Percentiles rank a stretch among this genome's conserved stretches.
Conservation (phyloP, 257 asterid genomes). For the Agastache rugosa region DNA sequence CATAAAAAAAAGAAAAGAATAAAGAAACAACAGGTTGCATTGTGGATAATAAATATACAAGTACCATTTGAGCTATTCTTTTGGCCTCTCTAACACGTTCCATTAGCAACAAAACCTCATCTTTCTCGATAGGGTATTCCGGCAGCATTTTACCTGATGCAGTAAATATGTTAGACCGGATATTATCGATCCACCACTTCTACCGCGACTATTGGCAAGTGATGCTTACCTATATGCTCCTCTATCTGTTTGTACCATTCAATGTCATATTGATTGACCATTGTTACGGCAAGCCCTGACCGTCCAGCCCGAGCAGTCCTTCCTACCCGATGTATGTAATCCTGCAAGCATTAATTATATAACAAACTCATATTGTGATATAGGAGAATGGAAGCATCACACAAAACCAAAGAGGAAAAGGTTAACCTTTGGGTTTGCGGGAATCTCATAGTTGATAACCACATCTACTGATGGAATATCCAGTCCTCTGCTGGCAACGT, state of each 20-base stretch:
- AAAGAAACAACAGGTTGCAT: not conserved
- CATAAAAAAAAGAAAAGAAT: no score
- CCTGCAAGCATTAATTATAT: constrained; percentile 52
- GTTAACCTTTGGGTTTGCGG: constrained; percentile 84
- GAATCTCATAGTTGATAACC: constrained; percentile 92
- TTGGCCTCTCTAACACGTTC: constrained; percentile 86
- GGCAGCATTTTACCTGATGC: constrained; percentile 76
- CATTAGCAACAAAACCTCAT: constrained; percentile 74
- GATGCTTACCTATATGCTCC: constrained; percentile 70
- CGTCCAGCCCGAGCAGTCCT: constrained; percentile 99
- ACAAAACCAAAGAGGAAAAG: not conserved
- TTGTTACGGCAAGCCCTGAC: constrained; percentile 77
- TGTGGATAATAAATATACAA: not conserved
- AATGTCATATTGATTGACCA: constrained; percentile 86
- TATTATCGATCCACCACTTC: constrained; percentile 5
- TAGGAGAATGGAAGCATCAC: no score
- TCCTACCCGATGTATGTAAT: constrained; percentile 94
- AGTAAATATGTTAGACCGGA: constrained; percentile 25
- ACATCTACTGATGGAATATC: constrained; percentile 92
- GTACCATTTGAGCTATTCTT: constrained; percentile 76
- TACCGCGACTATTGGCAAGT: not conserved
- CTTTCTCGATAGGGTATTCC: constrained; percentile 68
- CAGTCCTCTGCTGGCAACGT: constrained; percentile 95
- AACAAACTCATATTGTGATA: not conserved
- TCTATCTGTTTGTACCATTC: constrained; percentile 91